Percentiles rank a stretch among this genome's conserved stretches.
phyloP scores from a whole-genome alignment of 352 stramenopile species.

The Globisporangium mamillatum region DNA sequence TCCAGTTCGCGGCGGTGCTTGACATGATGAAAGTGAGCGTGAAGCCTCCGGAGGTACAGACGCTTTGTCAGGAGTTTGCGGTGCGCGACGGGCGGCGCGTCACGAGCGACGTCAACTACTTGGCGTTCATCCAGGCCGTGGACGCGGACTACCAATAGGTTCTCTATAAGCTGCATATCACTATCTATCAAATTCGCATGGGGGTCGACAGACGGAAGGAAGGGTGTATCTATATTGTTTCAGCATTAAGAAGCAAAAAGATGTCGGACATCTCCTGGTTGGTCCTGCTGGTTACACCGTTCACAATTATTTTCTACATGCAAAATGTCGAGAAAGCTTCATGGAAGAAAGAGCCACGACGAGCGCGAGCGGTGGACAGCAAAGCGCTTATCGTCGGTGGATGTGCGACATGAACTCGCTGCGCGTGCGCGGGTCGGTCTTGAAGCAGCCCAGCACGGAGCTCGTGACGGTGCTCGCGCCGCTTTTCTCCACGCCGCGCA shows the following conservation, averaged over 20 bases:
- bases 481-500: slow-evolving; percentile 98
- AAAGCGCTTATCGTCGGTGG: slow-evolving; percentile 54
- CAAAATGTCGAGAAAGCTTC: slow-evolving; percentile 2
- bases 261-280: slow-evolving; percentile 26
- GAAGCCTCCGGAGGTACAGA: slow-evolving; percentile 46
- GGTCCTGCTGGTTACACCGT: slow-evolving; percentile 39
- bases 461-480: slow-evolving; percentile 96
- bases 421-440: slow-evolving; percentile 89
- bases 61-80: slow-evolving; percentile 49
- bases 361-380: no score
- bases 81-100: slow-evolving; percentile 46
- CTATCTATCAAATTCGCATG: no score
- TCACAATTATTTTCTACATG: slow-evolving; percentile 17
- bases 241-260: slow-evolving; percentile 42
- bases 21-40: slow-evolving; percentile 79
- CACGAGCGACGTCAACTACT: slow-evolving; percentile 77
- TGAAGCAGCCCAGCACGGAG: slow-evolving; percentile 96
- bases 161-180: no score
- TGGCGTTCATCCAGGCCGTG: slow-evolving; percentile 69
- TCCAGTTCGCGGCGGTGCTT: slow-evolving; percentile 79
- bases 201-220: slow-evolving; percentile 13
- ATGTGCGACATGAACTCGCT: slow-evolving; percentile 90
- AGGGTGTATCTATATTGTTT: slow-evolving; percentile 38
- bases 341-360: background rate
- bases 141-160: slow-evolving; percentile 63